A percentile compares a stretch with the other conserved stretches of the same genome.
These are phyloP conservation scores for Colletotrichum echinochloae DNA, from an alignment of 2,329 filamentous ascomycete species.

Conservation along the genomic window DNA sequence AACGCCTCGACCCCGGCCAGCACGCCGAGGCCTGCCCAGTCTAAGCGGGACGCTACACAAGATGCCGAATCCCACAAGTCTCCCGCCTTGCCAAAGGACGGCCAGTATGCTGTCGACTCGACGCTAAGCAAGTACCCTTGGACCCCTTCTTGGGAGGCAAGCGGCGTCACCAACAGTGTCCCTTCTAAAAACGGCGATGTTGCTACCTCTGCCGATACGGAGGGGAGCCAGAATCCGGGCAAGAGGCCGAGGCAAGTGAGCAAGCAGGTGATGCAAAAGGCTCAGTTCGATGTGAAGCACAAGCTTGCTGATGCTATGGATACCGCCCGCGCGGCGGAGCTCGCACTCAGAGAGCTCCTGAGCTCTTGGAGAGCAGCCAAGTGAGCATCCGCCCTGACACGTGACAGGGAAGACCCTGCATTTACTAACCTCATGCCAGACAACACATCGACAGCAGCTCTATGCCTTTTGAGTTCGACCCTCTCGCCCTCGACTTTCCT, in stretches of 20 bases:
- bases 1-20: constrained; percentile 70
- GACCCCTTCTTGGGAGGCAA: constrained; percentile 78
- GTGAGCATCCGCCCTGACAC: constrained; percentile 62
- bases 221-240: constrained; percentile 49
- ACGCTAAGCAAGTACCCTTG: constrained; percentile 66
- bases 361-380: constrained; percentile 85
- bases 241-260: constrained; percentile 59
- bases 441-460: constrained; percentile 67
- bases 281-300: constrained; percentile 72
- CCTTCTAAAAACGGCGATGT: constrained; percentile 52
- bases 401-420: background rate
- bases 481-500: constrained; percentile 86
- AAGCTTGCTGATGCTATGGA: constrained; percentile 78
- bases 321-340: constrained; percentile 83
- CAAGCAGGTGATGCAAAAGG: constrained; percentile 67
- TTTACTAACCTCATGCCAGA: constrained; percentile 50
- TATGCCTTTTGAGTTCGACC: constrained; percentile 82
- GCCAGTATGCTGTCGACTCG: constrained; percentile 57
- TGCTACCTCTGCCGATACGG: constrained; percentile 42
- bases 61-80: constrained; percentile 53
- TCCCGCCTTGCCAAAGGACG: constrained; percentile 56
- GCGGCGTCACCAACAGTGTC: constrained; percentile 82
- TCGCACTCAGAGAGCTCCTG: constrained; percentile 86
- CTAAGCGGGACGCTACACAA: constrained; percentile 44
- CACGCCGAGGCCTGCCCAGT: constrained; percentile 59